phyloP scores from a whole-genome alignment of 108 stramenopile genomes.

The Nitzschia putrida region DNA sequence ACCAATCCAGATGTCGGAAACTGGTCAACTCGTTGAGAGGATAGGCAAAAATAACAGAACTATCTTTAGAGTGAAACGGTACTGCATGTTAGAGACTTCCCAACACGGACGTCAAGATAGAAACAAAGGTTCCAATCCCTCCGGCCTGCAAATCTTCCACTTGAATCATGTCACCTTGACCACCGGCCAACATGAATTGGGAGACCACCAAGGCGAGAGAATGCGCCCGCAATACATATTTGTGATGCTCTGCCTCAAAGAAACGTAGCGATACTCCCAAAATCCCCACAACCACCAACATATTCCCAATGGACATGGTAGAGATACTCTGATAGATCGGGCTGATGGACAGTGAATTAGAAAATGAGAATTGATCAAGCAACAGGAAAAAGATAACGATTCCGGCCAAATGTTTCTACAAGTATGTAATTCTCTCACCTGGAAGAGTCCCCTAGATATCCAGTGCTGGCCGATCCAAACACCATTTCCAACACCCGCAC shows the following conservation, averaged over 20 bases:
- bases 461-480: slow-evolving; percentile 2
- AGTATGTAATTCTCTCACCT: slow-evolving; percentile 6
- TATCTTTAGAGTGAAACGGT: too few relatives aligned
- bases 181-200: slow-evolving; percentile 18
- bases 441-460: slow-evolving; percentile 9
- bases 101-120: slow-evolving; percentile 2
- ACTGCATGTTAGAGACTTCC: background rate
- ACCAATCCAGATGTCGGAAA: too few relatives aligned
- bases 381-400: too few relatives aligned
- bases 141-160: slow-evolving; percentile 11
- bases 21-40: too few relatives aligned
- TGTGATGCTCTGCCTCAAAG: slow-evolving; percentile 12
- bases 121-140: slow-evolving; percentile 14
- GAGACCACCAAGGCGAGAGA: background rate
- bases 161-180: slow-evolving; percentile 10
- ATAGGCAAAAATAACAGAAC: too few relatives aligned
- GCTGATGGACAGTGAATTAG: too few relatives aligned
- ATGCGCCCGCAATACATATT: slow-evolving; percentile 6
- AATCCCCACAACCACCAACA: slow-evolving; percentile 10
- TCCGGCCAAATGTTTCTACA: too few relatives aligned
- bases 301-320: slow-evolving; percentile 8
- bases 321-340: slow-evolving; percentile 11
- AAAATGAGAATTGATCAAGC: too few relatives aligned
- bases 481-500: slow-evolving; percentile 9
- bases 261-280: slow-evolving; percentile 6